Evolutionary conservation across 1,284 basidiomycete species (phyloP), one percentile per base, ranked within the genome.

Genomic region (Singerocomus rubriflavus): DNA sequence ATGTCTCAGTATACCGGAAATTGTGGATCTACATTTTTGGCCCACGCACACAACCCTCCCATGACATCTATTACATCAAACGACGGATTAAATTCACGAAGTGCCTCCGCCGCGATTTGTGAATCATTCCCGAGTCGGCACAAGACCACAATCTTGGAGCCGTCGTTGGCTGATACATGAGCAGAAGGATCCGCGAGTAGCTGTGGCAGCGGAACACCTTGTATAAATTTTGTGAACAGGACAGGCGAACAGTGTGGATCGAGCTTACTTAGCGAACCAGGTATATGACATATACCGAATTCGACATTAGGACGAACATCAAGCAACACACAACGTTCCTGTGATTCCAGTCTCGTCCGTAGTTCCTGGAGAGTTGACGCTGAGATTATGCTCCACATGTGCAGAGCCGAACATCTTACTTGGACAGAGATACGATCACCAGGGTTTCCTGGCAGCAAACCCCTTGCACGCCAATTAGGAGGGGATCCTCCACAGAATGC

Each of bases 111-210:
- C 29, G 93, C 95, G 34, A 93, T 76, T 62, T 93, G 88, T 0
- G 93, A 97, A 67, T 98, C 96, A 65, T 98, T 98, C 1, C 96
- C 95, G 17, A 93, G 74, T 21, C 93, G 79, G 68, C 95, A 98
- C 32, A 98, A 69, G 25, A 98, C 73, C 51, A 82, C 77, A 50
- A 81, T 64, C 39, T 56, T 55, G 6, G 57, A 62, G 8, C 56
- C 52, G 31, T 51, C 36, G 40, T 64, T 55, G 12, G 52, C 21
- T 9, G 72, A 63, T 32, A 79, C 48, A 48, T 74, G 68, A 8
- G 67, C 56, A 5, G 61, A 56, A 0, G 90, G 89, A 54, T 85
- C 69, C 4, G 79, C 78, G 10, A 85, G 71, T 0, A 93, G 67
- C 30, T 78, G 71, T 29, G 74, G 68, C 10, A 93, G 72, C 0